phyloP scores from a whole-genome alignment of 176 grass and related monocot species.

The Lolium rigidum region DNA sequence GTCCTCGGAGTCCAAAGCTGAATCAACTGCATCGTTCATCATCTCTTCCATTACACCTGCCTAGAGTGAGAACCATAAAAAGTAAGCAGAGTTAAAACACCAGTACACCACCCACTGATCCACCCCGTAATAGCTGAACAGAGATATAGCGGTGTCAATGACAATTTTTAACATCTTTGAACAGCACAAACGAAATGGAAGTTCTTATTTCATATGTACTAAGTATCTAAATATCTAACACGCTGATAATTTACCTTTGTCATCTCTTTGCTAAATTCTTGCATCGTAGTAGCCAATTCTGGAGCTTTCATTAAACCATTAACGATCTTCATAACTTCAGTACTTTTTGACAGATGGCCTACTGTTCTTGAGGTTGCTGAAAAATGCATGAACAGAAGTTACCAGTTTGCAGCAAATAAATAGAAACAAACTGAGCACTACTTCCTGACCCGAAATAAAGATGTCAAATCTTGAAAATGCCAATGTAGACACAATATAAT shows the following conservation, averaged over 20 bases:
- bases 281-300: slow-evolving; percentile 85
- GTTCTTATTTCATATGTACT: background rate
- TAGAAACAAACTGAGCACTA: slow-evolving; percentile 18
- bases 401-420: slow-evolving; percentile 27
- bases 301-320: slow-evolving; percentile 96
- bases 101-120: background rate
- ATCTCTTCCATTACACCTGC: slow-evolving; percentile 96
- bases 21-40: slow-evolving; percentile 89
- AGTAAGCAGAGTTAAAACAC: slow-evolving; percentile 16
- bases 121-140: background rate
- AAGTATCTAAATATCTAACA: background rate
- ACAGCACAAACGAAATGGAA: slow-evolving; percentile 6
- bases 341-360: slow-evolving; percentile 84
- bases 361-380: slow-evolving; percentile 87
- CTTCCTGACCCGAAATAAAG: background rate
- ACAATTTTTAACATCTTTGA: background rate
- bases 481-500: background rate
- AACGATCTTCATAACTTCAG: slow-evolving; percentile 92
- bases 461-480: slow-evolving; percentile 4
- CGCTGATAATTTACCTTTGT: slow-evolving; percentile 67
- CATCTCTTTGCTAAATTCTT: slow-evolving; percentile 97
- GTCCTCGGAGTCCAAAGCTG: slow-evolving; percentile 92
- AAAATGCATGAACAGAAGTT: slow-evolving; percentile 32
- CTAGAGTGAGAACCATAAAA: slow-evolving; percentile 45
- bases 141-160: background rate